Percentiles rank a stretch among this genome's conserved stretches.
Conservation (phyloP, 176 grass and related monocot species). For the Oryza meridionalis region DNA sequence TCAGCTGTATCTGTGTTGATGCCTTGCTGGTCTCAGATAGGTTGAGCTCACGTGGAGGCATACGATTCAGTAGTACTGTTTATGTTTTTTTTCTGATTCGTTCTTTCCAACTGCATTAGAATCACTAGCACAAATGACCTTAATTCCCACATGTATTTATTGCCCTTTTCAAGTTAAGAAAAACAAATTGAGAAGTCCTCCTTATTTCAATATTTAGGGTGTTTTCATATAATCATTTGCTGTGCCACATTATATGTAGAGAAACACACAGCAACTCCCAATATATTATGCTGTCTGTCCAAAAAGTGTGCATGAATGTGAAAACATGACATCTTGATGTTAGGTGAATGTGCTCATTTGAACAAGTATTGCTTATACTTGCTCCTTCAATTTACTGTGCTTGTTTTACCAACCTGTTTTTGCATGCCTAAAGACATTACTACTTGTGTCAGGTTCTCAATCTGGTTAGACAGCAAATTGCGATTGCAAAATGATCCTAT, state of each 20-base stretch:
- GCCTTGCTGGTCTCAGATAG: slow-evolving; percentile 3
- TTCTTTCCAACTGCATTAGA: neutral
- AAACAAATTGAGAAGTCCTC: slow-evolving; percentile 4
- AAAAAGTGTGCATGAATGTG: slow-evolving; percentile 1
- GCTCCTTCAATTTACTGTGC: neutral
- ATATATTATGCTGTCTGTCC: slow-evolving; percentile 19
- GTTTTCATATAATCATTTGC: neutral
- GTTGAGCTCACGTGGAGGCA: neutral
- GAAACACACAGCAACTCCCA: neutral
- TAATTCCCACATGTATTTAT: neutral
- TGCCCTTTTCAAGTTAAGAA: slow-evolving; percentile 10
- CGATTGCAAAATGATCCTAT: slow-evolving; percentile 92
- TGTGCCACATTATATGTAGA: neutral
- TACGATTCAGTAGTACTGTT: neutral
- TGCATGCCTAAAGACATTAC: neutral
- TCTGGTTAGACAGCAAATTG: slow-evolving; percentile 99
- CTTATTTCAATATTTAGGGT: slow-evolving; percentile 5
- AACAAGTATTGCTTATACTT: neutral
- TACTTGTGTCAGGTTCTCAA: slow-evolving; percentile 80
- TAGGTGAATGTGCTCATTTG: neutral
- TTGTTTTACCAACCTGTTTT: slow-evolving; percentile 10
- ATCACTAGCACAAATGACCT: slow-evolving; percentile 2
- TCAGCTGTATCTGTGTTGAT: neutral
- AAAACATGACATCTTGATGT: neutral
- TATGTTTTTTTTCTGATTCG: slow-evolving; percentile 23